Evolutionary conservation across 129 eudicot species (phyloP), one percentile per base, ranked within the genome.

Genomic region (Cynara cardunculus): DNA sequence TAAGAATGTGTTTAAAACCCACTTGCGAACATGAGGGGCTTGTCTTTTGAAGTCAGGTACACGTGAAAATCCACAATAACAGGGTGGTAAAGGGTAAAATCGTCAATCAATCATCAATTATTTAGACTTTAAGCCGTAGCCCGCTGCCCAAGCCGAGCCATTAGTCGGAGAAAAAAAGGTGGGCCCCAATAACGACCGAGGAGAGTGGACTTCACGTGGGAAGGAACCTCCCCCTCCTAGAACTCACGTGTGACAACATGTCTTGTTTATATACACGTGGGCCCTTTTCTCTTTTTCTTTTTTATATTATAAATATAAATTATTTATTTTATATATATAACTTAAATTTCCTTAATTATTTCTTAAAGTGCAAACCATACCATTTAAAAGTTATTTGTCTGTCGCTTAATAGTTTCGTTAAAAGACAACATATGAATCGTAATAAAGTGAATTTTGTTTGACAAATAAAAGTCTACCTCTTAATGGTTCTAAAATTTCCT

Each of bases 151-250:
- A 75, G 59, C 39, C 25, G 62, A 84, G 87, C 84, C 81, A 69
- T 8, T 32, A 72, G 28, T 25, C 30, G 22, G 16, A 14, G 3
- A 41, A 19, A 0, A 19, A 32, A 3, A 75, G 41, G 79, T 25
- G 80, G 84, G 84, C 19, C 78, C 87, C 84, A 75, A 18, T 16
- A 25, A 44, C 76, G 78, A 87, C 87, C 75, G 41, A 9, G 76
- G 84, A 84, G 88, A 73, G 89, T 82, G 90, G 87, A 83, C 62
- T 77, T 89, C 90, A 89, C 93, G 87, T 89, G 93, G 93, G 89
- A 79, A 32, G 72, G 80, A 76, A 82, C 78, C 82, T 67, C 85
- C 44, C 62, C 62, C 83, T 67, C 82, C 82, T 66, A 81, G 81
- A 72, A 34, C 86, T 89, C 93, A 89, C 90, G 93, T 89, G 93